These are phyloP conservation scores for Schoenoplectus triqueter DNA, from an alignment of 202 grass and related monocot species.

Conservation along the genomic window DNA sequence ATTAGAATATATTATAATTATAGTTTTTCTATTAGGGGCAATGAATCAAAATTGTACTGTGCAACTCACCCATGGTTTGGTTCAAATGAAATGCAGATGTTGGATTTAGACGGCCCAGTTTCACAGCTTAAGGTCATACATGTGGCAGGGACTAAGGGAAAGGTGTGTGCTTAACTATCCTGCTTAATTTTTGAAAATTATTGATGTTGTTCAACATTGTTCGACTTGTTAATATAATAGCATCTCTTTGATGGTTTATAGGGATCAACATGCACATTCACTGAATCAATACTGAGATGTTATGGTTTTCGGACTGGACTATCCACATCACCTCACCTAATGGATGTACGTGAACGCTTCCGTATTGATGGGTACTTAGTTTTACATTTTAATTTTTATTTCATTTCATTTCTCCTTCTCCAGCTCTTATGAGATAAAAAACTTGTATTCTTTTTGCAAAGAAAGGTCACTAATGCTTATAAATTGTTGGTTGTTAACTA, in stretches of 20 bases:
- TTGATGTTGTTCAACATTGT: background rate
- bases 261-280: constrained; percentile 90
- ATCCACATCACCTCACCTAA: constrained; percentile 91
- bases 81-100: constrained; percentile 46
- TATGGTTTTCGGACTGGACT: constrained; percentile 81
- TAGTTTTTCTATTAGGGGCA: background rate
- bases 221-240: background rate
- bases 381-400: constrained; percentile 13
- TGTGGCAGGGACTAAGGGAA: constrained; percentile 95
- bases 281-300: constrained; percentile 75
- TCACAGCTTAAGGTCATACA: constrained; percentile 81
- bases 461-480: constrained; percentile 20
- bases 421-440: no score
- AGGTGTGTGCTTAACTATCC: constrained; percentile 48
- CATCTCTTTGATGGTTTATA: constrained; percentile 26
- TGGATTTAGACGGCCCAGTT: constrained; percentile 83
- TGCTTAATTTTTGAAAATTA: background rate
- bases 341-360: constrained; percentile 91
- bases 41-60: background rate
- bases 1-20: background rate
- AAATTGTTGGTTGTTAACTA: constrained; percentile 42
- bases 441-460: constrained; percentile 3
- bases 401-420: background rate
- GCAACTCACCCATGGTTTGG: constrained; percentile 34
- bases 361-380: constrained; percentile 71